phyloP scores from a whole-genome alignment of 1,284 basidiomycete species.

The Naganishia liquefaciens region DNA sequence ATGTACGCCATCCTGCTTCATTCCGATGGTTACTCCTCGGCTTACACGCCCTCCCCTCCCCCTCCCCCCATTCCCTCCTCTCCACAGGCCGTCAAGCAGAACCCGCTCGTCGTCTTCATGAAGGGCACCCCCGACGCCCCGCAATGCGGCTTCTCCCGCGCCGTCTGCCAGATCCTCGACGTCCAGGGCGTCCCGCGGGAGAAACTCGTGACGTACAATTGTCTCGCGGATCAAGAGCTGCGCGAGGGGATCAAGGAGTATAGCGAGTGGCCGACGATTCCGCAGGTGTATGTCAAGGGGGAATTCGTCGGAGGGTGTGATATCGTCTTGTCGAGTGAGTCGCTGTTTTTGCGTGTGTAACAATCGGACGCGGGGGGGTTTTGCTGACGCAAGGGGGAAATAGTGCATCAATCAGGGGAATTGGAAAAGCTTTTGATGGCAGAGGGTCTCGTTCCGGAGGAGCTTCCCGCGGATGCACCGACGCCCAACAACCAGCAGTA shows the following conservation, averaged over 20 bases:
- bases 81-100: slow-evolving; percentile 66
- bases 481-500: slow-evolving; percentile 28
- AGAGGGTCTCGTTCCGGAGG: slow-evolving; percentile 64
- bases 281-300: slow-evolving; percentile 90
- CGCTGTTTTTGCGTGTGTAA: neutral
- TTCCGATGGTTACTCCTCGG: neutral
- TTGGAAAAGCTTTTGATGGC: slow-evolving; percentile 79
- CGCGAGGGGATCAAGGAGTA: slow-evolving; percentile 84
- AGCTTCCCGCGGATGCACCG: slow-evolving; percentile 42
- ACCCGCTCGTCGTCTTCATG: slow-evolving; percentile 89
- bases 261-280: slow-evolving; percentile 97
- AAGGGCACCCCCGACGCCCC: slow-evolving; percentile 76
- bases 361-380: neutral
- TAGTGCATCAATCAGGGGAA: slow-evolving; percentile 96
- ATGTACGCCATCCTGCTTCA: slow-evolving; percentile 41
- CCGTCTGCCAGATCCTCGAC: slow-evolving; percentile 86
- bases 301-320: slow-evolving; percentile 98
- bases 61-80: too few relatives aligned
- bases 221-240: slow-evolving; percentile 77
- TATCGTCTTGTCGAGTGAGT: slow-evolving; percentile 86
- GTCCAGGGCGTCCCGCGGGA: slow-evolving; percentile 77
- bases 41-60: neutral
- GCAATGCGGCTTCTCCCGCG: slow-evolving; percentile 87
- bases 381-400: too few relatives aligned
- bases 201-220: slow-evolving; percentile 85